Base-by-base conservation (phyloP, 2,329 filamentous ascomycete genomes). In the Akanthomyces uredinophilus region DNA sequence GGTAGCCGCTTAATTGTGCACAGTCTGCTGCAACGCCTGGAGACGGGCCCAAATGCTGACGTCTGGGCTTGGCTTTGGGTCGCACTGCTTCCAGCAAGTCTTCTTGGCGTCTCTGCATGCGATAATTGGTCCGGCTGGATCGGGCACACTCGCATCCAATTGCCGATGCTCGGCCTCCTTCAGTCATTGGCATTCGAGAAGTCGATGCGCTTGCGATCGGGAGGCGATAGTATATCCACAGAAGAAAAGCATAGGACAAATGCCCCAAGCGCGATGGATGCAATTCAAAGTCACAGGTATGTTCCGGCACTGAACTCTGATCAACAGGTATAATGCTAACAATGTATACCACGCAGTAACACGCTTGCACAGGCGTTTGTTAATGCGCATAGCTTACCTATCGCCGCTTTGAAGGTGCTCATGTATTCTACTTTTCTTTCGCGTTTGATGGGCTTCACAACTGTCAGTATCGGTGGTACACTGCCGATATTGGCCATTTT, bases 81-180 rank as follows among this genome's bases (percentile, higher is more conserved):
- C 1, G 84, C 89, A 68, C 80, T 79, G 64, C 71, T 71, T 43
- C 68, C 75, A 0, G 77, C 90, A 46, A 65, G 77, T 1, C 62
- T 80, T 14, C 87, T 90, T 70, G 83, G 81, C 73, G 44, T 75
- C 3, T 68, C 88, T 11, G 83, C 29, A 16, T 52, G 57, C 14
- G 47, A 35, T 6, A 62, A 62, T 13, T 51, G 52, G 53, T 43
- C 47, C 18, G 13, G 24, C 14, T 62, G 60, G 60, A 51, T 58
- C 11, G 46, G 52, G 1, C 44, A 52, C 11, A 44, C 54, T n/a
- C 44, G 41, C 3, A 43, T 57, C 18, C 37, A 51, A 24, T 16
- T 62, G 16, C 52, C 46, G 18, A 51, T 62, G 39, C 47, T 60
- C 22, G 39, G 57, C 7, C 49, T 60, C 5, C 47, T 60, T 53